Conservation (phyloP, 2,329 filamentous ascomycete species). For the Diaporthe helianthi region DNA sequence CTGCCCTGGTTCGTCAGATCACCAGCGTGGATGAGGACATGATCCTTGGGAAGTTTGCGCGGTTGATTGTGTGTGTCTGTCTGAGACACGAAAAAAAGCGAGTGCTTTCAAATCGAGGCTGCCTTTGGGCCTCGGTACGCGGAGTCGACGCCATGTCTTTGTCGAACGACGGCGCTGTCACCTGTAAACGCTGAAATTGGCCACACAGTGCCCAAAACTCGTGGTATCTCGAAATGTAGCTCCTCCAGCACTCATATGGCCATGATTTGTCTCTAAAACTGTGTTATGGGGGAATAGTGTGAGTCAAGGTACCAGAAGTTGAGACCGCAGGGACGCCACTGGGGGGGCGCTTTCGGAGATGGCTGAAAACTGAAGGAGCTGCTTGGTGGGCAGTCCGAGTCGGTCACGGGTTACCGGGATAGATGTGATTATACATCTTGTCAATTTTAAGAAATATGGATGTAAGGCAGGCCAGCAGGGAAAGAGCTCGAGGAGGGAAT, state of each 20-base stretch:
- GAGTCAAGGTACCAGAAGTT: not conserved
- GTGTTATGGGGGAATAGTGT: not conserved
- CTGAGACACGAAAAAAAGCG: conserved; percentile 79
- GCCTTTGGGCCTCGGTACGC: not conserved
- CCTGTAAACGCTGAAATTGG: not conserved
- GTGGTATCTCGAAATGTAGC: not conserved
- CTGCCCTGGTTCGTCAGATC: conserved; percentile 79
- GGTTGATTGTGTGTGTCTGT: conserved; percentile 75
- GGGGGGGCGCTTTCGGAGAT: not conserved
- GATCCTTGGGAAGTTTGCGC: conserved; percentile 71
- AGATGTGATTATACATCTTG: not conserved
- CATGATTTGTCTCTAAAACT: not conserved
- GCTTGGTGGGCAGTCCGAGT: not conserved
- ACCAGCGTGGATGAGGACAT: conserved; percentile 78
- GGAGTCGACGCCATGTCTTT: conserved; percentile 17
- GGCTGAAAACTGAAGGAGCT: not conserved
- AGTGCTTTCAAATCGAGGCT: conserved; percentile 52
- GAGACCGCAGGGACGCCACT: not conserved
- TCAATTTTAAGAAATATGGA: not conserved
- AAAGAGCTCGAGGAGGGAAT: not conserved
- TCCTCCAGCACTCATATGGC: not conserved
- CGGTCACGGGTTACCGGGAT: not conserved
- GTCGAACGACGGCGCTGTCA: not conserved
- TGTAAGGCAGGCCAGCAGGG: not conserved
- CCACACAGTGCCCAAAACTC: conserved; percentile 17